Percentiles rank a stretch among this genome's conserved stretches.
phyloP scores from a whole-genome alignment of 2,329 filamentous ascomycete species.

The Ophiostoma ips region DNA sequence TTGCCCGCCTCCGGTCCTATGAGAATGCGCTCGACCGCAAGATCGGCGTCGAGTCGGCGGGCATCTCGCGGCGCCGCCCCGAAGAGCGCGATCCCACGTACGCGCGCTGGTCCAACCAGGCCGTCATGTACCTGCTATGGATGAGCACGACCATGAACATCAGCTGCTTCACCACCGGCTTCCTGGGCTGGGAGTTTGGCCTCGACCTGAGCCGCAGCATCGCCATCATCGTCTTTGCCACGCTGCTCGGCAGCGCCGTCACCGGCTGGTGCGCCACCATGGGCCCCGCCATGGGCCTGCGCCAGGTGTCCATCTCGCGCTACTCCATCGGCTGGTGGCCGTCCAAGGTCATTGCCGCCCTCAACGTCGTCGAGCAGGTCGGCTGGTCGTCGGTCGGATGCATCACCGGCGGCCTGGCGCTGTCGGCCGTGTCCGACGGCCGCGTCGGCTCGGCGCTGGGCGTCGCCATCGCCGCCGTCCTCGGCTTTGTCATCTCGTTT shows the following conservation, averaged over 20 bases:
- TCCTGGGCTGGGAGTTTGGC: slow-evolving; percentile 35
- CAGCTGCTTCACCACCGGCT: slow-evolving; percentile 36
- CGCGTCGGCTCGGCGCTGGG: slow-evolving; percentile 34
- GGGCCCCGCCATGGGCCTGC: slow-evolving; percentile 34
- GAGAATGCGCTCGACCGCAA: slow-evolving; percentile 31
- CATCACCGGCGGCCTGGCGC: slow-evolving; percentile 35
- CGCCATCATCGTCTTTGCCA: slow-evolving; percentile 30
- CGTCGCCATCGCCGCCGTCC: slow-evolving; percentile 36
- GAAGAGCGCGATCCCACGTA: slow-evolving; percentile 27
- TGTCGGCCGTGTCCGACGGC: slow-evolving; percentile 31
- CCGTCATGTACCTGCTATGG: slow-evolving; percentile 39
- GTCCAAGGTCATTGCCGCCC: slow-evolving; percentile 32
- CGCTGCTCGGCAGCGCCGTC: slow-evolving; percentile 28
- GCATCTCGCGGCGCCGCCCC: slow-evolving; percentile 30
- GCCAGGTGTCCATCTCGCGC: slow-evolving; percentile 35
- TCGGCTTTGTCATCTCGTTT: slow-evolving; percentile 36
- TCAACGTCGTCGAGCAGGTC: slow-evolving; percentile 35
- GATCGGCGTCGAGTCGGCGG: slow-evolving; percentile 34
- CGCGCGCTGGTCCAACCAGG: slow-evolving; percentile 25
- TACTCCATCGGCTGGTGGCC: slow-evolving; percentile 39
- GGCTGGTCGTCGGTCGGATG: slow-evolving; percentile 37
- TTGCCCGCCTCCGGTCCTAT: slow-evolving; percentile 25
- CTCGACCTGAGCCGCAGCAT: slow-evolving; percentile 30
- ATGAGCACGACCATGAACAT: slow-evolving; percentile 37
- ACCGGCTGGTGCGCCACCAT: slow-evolving; percentile 36